These are phyloP conservation scores for Ambrosiella beaveri DNA, from an alignment of 2,329 filamentous ascomycete genomes.

Conservation along the genomic window DNA sequence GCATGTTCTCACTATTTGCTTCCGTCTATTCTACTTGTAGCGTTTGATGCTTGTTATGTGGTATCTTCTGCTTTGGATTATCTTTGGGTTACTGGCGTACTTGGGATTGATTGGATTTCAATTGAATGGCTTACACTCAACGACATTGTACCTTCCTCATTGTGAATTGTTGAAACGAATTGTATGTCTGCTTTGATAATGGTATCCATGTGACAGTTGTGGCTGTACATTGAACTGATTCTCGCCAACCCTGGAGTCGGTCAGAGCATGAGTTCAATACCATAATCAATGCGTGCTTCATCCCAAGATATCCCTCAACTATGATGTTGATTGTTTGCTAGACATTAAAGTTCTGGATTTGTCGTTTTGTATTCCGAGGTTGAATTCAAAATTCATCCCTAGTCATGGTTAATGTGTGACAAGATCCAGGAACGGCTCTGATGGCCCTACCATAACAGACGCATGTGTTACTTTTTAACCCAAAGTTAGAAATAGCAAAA, in stretches of 20 bases:
- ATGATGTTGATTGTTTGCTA: neutral
- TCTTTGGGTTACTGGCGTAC: neutral
- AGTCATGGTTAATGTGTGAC: too few relatives aligned
- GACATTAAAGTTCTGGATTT: too few relatives aligned
- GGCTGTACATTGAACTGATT: neutral
- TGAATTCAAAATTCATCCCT: too few relatives aligned
- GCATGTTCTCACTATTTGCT: constrained; percentile 12
- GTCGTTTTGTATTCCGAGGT: too few relatives aligned
- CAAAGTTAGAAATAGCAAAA: neutral
- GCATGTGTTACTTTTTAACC: neutral
- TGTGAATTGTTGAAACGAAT: neutral
- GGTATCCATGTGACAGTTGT: neutral
- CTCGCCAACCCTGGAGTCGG: neutral
- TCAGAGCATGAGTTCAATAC: neutral
- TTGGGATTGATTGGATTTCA: constrained; percentile 9
- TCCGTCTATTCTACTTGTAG: constrained; percentile 4
- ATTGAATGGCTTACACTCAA: constrained; percentile 11
- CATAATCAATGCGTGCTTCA: neutral
- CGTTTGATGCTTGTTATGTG: neutral
- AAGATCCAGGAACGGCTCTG: neutral
- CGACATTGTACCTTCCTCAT: neutral
- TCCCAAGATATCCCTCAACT: neutral
- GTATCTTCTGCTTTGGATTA: neutral
- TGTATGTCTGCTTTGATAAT: neutral
- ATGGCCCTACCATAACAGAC: neutral